These are phyloP conservation scores for Fomitopsis serialis DNA, from an alignment of 768 basidiomycete genomes.

Conservation along the genomic window DNA sequence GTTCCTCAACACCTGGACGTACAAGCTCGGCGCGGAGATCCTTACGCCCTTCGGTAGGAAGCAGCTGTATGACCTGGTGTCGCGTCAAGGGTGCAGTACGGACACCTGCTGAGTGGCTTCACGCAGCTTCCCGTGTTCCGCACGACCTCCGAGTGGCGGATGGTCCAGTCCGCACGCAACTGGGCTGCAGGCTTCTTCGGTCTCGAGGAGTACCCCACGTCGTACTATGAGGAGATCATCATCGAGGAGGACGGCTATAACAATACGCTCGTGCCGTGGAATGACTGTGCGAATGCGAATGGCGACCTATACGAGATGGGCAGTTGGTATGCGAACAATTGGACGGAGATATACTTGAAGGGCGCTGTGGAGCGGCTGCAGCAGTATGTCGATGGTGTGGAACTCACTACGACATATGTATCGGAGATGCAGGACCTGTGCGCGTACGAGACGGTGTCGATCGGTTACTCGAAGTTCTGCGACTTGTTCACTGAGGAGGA, in stretches of 20 bases:
- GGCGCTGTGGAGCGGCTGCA: conserved; percentile 31
- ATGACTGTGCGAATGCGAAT: conserved; percentile 26
- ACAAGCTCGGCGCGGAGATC: conserved; percentile 40
- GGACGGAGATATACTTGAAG: conserved; percentile 36
- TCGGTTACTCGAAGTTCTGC: conserved; percentile 47
- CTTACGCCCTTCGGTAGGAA: conserved; percentile 43
- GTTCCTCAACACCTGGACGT: conserved; percentile 43
- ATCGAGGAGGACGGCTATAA: conserved; percentile 41
- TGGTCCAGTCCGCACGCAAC: conserved; percentile 33
- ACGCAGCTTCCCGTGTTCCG: conserved; percentile 44
- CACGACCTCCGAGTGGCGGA: conserved; percentile 39
- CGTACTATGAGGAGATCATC: conserved; percentile 44
- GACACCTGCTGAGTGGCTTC: conserved; percentile 36
- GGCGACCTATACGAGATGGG: conserved; percentile 21
- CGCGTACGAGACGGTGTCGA: conserved; percentile 43
- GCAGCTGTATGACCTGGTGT: conserved; percentile 39
- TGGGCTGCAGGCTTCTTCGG: conserved; percentile 49
- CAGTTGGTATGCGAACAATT: conserved; percentile 20
- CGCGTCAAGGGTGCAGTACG: conserved; percentile 41
- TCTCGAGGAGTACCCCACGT: conserved; percentile 31
- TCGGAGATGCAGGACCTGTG: conserved; percentile 33
- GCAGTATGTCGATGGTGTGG: conserved; percentile 25
- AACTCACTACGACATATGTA: conserved; percentile 25
- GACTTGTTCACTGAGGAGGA: conserved; percentile 45
- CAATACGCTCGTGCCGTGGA: conserved; percentile 41